These are phyloP conservation scores for Datisca glomerata DNA, from an alignment of 306 rosid genomes.

Conservation along the genomic window DNA sequence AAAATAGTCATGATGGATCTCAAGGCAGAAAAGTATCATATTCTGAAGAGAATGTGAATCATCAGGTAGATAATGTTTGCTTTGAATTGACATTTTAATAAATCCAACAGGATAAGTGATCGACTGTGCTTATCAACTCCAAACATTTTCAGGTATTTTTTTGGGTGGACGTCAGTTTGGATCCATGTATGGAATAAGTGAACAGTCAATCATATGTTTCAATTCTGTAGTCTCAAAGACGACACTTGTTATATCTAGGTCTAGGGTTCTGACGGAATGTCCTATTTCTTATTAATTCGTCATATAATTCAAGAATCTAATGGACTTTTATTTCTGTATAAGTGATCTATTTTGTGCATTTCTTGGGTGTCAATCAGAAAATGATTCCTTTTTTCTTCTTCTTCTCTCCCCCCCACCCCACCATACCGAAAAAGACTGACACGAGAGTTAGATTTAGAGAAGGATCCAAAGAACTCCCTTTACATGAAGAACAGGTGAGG, in stretches of 20 bases:
- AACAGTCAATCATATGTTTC: too few species aligned
- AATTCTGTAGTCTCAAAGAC: too few species aligned
- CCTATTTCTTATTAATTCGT: too few species aligned
- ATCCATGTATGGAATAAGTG: too few species aligned
- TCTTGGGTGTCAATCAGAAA: neutral
- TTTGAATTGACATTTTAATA: constrained; percentile 6
- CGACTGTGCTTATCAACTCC: too few species aligned
- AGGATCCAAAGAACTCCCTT: constrained; percentile 39
- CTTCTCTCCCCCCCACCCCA: neutral
- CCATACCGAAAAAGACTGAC: constrained; percentile 32
- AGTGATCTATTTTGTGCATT: too few species aligned
- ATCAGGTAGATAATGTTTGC: constrained; percentile 60
- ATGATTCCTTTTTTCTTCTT: neutral
- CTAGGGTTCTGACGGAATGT: too few species aligned
- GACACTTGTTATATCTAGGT: too few species aligned
- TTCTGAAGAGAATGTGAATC: constrained; percentile 48
- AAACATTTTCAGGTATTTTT: too few species aligned
- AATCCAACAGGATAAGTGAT: neutral
- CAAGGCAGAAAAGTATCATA: constrained; percentile 48
- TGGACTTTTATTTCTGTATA: too few species aligned
- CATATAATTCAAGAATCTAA: too few species aligned
- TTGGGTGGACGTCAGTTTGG: too few species aligned
- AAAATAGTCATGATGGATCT: constrained; percentile 47
- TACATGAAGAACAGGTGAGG: constrained; percentile 49
- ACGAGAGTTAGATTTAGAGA: constrained; percentile 58